Evolutionary conservation across 495 filamentous ascomycete species (phyloP).

Genomic region (Rhizodiscina lignyota): DNA sequence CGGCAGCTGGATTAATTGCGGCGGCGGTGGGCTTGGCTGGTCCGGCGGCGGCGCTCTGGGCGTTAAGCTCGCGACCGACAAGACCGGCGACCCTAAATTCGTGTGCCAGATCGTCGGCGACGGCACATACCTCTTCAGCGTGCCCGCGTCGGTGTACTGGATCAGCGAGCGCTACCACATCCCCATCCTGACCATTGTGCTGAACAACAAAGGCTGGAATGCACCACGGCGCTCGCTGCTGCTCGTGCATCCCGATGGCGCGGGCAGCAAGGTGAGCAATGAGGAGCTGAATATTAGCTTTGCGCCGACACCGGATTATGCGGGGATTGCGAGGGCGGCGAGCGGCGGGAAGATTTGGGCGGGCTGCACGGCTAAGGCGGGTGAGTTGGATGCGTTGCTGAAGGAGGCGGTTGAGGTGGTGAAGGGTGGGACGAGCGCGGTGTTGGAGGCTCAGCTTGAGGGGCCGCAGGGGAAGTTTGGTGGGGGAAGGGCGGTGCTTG

Average conservation of each 20-base stretch:
- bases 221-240: slow-evolving; percentile 19
- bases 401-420: slow-evolving; percentile 20
- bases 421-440: slow-evolving; percentile 17
- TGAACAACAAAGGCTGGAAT: slow-evolving; percentile 74
- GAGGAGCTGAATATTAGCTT: slow-evolving; percentile 86
- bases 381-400: slow-evolving; percentile 17
- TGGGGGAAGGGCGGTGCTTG: no score
- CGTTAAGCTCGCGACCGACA: slow-evolving; percentile 69
- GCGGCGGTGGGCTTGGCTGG: slow-evolving; percentile 88
- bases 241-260: slow-evolving; percentile 22
- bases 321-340: slow-evolving; percentile 82
- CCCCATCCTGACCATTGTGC: slow-evolving; percentile 73
- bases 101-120: slow-evolving; percentile 72
- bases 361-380: slow-evolving; percentile 14
- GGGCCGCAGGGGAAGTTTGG: slow-evolving; percentile 26
- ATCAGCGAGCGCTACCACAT: slow-evolving; percentile 74
- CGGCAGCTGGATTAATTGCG: slow-evolving; percentile 83
- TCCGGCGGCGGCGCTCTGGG: slow-evolving; percentile 71
- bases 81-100: slow-evolving; percentile 56
- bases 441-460: slow-evolving; percentile 24
- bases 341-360: slow-evolving; percentile 43
- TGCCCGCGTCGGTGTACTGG: slow-evolving; percentile 89
- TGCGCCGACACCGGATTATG: slow-evolving; percentile 70
- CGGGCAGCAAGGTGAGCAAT: slow-evolving; percentile 53
- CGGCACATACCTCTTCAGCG: slow-evolving; percentile 73